Evolutionary conservation across 1,284 basidiomycete genomes (phyloP), one percentile per base, ranked within the genome.

Genomic region (Mycosarcoma maydis): DNA sequence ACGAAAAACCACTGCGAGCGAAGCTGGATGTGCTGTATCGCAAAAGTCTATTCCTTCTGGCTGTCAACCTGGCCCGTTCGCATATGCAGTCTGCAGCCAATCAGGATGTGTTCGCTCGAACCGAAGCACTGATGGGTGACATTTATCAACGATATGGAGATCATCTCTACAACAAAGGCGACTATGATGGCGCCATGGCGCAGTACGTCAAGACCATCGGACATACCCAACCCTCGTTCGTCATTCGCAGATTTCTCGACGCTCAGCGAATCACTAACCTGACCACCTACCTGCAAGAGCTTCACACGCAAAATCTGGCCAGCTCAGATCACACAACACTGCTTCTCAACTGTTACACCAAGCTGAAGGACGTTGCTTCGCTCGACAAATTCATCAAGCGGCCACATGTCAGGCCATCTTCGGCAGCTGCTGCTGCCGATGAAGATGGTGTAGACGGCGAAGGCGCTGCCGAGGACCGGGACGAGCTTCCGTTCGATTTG

Each of bases 251-350:
- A 92, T 98, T 95, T 83, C 87, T 99, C 34, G 95, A 97, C 74
- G 93, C 95, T 0, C 95, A 98, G 81, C 86, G 95, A 4, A 97
- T 98, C 52, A 90, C 92, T 60, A 93, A 94, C 78, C 89, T 99
- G 46, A 94, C 92, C 14, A 92, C 90, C 1, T 98, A 98, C 81
- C 86, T 99, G 1, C 94, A 98, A 86, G 94, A 96, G 80, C 85
- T 99, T 0, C 95, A 98, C 77, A 86, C 91, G 2, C 86, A 89
- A 0, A 90, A 91, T 0, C 87, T 95, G 4, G 95, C 95, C 10
- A 98, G 96, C 76, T 89, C 94, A 0, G 95, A 98, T 74, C 95
- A 98, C 80, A 98, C 94, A 0, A 98, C 96, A 0, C 88, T 99
- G 3, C 56, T 81, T 17, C 65, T 80, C 30, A 78, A 82, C 80